Evolutionary conservation across 2,329 filamentous ascomycete species (phyloP).

Genomic region (Herpotrichia juniperi): DNA sequence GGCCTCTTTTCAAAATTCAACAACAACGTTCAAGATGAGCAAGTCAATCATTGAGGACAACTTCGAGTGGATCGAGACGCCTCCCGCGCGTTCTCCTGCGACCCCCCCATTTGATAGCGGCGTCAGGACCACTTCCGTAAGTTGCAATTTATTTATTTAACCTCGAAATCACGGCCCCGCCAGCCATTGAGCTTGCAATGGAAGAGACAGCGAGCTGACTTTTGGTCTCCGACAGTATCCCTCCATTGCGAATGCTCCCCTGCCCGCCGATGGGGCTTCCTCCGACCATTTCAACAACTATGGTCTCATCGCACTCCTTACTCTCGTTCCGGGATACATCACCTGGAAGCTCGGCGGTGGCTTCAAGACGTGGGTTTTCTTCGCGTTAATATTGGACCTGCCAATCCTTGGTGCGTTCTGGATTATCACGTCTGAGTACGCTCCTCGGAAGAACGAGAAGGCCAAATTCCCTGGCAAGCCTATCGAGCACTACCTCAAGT

Average conservation of each 20-base stretch:
- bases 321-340: slow-evolving; percentile 77
- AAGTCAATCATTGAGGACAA: slow-evolving; percentile 54
- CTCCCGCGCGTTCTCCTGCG: slow-evolving; percentile 59
- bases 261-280: slow-evolving; percentile 86
- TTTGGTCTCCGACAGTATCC: slow-evolving; percentile 66
- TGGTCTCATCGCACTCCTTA: slow-evolving; percentile 72
- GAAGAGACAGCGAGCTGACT: slow-evolving; percentile 30
- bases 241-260: slow-evolving; percentile 89
- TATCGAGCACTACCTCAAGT: slow-evolving; percentile 88
- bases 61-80: slow-evolving; percentile 72
- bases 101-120: slow-evolving; percentile 62
- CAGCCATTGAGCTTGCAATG: slow-evolving; percentile 37
- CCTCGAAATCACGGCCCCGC: slow-evolving; percentile 21
- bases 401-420: slow-evolving; percentile 85
- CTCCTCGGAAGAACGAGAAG: slow-evolving; percentile 92
- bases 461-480: slow-evolving; percentile 83
- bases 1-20: slow-evolving; percentile 36
- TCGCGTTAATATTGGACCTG: slow-evolving; percentile 76
- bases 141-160: slow-evolving; percentile 36
- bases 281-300: slow-evolving; percentile 87
- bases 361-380: slow-evolving; percentile 85
- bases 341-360: slow-evolving; percentile 85
- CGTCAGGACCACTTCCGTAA: slow-evolving; percentile 66
- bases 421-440: slow-evolving; percentile 78
- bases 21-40: slow-evolving; percentile 40